Evolutionary conservation across 179 eudicot genomes (phyloP).

Genomic region (Silene vulgaris): DNA sequence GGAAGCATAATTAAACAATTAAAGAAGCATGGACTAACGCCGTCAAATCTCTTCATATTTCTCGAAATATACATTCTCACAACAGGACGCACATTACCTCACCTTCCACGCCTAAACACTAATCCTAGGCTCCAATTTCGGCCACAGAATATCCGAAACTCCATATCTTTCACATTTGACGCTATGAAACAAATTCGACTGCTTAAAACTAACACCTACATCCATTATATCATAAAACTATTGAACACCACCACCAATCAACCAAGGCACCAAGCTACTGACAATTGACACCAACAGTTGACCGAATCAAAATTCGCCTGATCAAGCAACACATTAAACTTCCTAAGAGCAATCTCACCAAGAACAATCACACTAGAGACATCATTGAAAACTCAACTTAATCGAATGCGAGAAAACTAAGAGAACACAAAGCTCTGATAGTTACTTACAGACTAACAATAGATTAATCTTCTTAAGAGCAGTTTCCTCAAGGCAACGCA

Average conservation of each 20-base stretch:
- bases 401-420: too few species aligned
- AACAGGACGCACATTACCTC: constrained; percentile 28
- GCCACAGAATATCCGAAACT: constrained; percentile 28
- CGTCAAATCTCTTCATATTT: constrained; percentile 35
- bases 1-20: not conserved
- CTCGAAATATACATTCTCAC: constrained; percentile 30
- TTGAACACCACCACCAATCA: constrained; percentile 3
- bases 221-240: constrained; percentile 48
- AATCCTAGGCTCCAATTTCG: constrained; percentile 28
- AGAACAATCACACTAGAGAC: not conserved
- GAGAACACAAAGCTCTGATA: not conserved
- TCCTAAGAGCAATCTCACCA: not conserved
- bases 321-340: not conserved
- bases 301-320: not conserved
- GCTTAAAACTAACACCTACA: constrained; percentile 48
- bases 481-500: constrained; percentile 9
- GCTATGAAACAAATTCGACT: constrained; percentile 40
- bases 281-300: too few species aligned
- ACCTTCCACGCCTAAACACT: constrained; percentile 29
- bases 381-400: too few species aligned
- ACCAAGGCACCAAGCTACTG: constrained; percentile 6
- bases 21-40: constrained; percentile 11
- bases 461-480: constrained; percentile 11
- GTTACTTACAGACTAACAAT: constrained; percentile 15
- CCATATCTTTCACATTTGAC: constrained; percentile 32